phyloP scores from a whole-genome alignment of 257 asterid genomes.

The Fraxinus pennsylvanica region DNA sequence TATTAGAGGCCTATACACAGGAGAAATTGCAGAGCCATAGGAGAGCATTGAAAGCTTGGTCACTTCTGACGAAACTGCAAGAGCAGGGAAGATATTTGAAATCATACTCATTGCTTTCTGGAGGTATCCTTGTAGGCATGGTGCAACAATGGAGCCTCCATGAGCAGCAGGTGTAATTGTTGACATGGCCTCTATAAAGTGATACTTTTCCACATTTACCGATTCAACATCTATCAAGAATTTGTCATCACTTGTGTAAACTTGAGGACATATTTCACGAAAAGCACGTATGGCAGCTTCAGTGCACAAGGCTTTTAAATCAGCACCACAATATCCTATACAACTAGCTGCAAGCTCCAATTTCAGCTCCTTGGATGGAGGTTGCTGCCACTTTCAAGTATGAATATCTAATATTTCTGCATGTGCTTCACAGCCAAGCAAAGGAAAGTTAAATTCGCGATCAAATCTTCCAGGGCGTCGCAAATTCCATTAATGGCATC shows the following conservation, averaged over 20 bases:
- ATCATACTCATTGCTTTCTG: slow-evolving; percentile 71
- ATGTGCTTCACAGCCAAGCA: slow-evolving; percentile 98
- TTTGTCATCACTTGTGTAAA: slow-evolving; percentile 96
- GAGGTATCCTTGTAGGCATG: slow-evolving; percentile 73
- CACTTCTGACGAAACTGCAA: slow-evolving; percentile 64
- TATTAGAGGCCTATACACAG: slow-evolving; percentile 88
- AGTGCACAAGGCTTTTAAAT: slow-evolving; percentile 93
- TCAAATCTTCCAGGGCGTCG: slow-evolving; percentile 99
- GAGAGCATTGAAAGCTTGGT: slow-evolving; percentile 81
- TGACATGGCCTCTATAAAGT: slow-evolving; percentile 88
- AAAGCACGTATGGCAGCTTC: slow-evolving; percentile 99
- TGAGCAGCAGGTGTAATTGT: slow-evolving; percentile 99
- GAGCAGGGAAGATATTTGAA: slow-evolving; percentile 81
- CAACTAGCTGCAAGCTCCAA: slow-evolving; percentile 98
- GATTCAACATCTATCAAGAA: slow-evolving; percentile 88
- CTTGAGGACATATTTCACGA: slow-evolving; percentile 97
- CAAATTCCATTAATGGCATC: slow-evolving; percentile 97
- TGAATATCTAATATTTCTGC: slow-evolving; percentile 93
- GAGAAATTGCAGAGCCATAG: slow-evolving; percentile 81
- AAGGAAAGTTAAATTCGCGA: slow-evolving; percentile 91
- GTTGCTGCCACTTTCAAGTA: slow-evolving; percentile 94
- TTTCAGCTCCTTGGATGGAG: slow-evolving; percentile 80
- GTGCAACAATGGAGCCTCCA: slow-evolving; percentile 89
- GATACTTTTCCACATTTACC: slow-evolving; percentile 82
- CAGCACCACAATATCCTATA: slow-evolving; percentile 99